Base-by-base conservation (phyloP, 768 basidiomycete genomes). In the Megacollybia marginata region DNA sequence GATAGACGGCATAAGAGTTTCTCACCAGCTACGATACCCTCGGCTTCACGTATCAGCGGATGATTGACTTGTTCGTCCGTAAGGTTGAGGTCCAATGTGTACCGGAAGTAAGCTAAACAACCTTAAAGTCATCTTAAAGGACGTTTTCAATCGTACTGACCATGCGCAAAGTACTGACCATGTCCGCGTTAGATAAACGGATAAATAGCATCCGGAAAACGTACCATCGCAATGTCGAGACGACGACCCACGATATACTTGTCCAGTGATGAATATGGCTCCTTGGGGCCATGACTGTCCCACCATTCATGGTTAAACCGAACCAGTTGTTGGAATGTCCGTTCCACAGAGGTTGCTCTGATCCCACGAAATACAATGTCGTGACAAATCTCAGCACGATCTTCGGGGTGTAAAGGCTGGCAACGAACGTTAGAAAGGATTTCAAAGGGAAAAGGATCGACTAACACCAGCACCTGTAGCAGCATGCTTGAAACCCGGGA, bases 51-150 rank as follows among this genome's bases (percentile, higher is more conserved):
- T 49, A 53, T 50, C 7, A 53, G 44, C 5, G 52, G 52, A 32
- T 53, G 52, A 43, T 53, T 44, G 9, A 53, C 49, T 50, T 53
- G 52, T 9, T 53, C 52, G 40, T 53, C 52, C 18, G 52, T 53
- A 6, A 53, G 33, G 33, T 53, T 53, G 42, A 53, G 45, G 36
- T 53, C 52, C 2, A 53, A 42, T 5, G 49, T 53, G 33, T 53
- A 53, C 2, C 52, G 52, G 42, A 53, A 53, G 31, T 50, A 53
- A 3, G 52, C 52, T 53, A 12, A 46, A n/a, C 2, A 46, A 3
- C 35, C n/a, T 4, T n/a, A n/a, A 46, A 18, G 12, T 12, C n/a
- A n/a, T n/a, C n/a, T n/a, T n/a, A n/a, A n/a, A n/a, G n/a, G n/a
- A n/a, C n/a, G n/a, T n/a, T n/a, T 28, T 12, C 35, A n/a, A n/a